Evolutionary conservation across 1,284 basidiomycete genomes (phyloP).

Genomic region (Moesziomyces sp.): DNA sequence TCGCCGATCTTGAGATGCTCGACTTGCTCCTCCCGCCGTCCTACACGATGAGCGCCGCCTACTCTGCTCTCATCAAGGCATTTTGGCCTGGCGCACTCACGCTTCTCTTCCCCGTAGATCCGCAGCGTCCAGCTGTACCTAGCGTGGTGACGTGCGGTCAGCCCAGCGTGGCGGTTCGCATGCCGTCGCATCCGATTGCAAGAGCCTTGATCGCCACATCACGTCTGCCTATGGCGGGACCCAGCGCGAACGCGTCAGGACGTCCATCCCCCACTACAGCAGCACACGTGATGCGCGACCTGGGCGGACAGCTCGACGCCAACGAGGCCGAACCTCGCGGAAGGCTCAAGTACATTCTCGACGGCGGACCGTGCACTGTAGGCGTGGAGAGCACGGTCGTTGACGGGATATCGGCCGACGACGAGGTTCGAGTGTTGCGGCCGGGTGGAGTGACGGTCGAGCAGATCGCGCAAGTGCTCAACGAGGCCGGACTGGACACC

Average conservation of each 20-base stretch:
- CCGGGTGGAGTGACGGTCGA: slow-evolving; percentile 95
- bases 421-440: slow-evolving; percentile 82
- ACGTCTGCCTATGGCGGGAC: slow-evolving; percentile 86
- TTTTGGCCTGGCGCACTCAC: slow-evolving; percentile 98
- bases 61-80: slow-evolving; percentile 72
- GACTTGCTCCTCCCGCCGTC: slow-evolving; percentile 70
- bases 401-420: slow-evolving; percentile 74
- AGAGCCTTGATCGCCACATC: slow-evolving; percentile 84
- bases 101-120: slow-evolving; percentile 79
- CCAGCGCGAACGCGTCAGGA: slow-evolving; percentile 93
- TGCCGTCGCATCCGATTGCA: slow-evolving; percentile 93
- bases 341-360: slow-evolving; percentile 79
- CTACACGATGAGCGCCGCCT: slow-evolving; percentile 34
- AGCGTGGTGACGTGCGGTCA: slow-evolving; percentile 76
- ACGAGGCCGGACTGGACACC: slow-evolving; percentile 18
- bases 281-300: slow-evolving; percentile 83
- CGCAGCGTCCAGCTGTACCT: slow-evolving; percentile 44
- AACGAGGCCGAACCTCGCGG: slow-evolving; percentile 11
- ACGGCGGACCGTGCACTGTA: slow-evolving; percentile 89
- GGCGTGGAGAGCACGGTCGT: slow-evolving; percentile 97
- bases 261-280: slow-evolving; percentile 94
- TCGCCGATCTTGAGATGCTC: slow-evolving; percentile 86
- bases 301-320: slow-evolving; percentile 72
- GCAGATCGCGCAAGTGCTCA: slow-evolving; percentile 69
- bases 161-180: slow-evolving; percentile 87